Percentiles rank a stretch among this genome's conserved stretches.
Evolutionary conservation across 2,329 filamentous ascomycete species (phyloP).

Genomic region (Leptographium flavum): DNA sequence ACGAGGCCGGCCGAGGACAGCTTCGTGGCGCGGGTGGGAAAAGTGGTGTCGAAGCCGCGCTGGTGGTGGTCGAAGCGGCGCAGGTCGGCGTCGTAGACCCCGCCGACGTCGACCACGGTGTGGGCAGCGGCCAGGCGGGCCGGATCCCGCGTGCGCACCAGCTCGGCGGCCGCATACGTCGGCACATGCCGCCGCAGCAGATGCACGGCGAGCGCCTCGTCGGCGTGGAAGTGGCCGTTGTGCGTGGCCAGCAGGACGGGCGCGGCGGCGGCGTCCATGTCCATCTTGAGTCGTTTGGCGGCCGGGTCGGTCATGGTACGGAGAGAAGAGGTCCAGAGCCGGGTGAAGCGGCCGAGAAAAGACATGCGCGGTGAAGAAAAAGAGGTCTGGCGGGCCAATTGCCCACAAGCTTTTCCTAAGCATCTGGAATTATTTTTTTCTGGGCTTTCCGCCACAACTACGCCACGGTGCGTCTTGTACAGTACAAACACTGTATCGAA

Average conservation of each 20-base stretch:
- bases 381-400: no score
- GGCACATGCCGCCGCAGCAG: conserved; percentile 77
- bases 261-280: conserved; percentile 19
- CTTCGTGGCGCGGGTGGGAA: conserved; percentile 73
- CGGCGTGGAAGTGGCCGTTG: conserved; percentile 97
- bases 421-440: no score
- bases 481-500: no score
- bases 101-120: conserved; percentile 95
- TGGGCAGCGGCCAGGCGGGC: conserved; percentile 67
- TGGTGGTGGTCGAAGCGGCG: conserved; percentile 97
- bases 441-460: no score
- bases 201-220: conserved; percentile 93
- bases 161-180: conserved; percentile 55
- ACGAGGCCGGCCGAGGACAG: conserved; percentile 88
- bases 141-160: conserved; percentile 81
- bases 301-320: conserved; percentile 46
- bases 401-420: no score
- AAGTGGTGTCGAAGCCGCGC: conserved; percentile 73
- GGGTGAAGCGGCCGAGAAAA: background rate
- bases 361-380: background rate
- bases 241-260: conserved; percentile 73
- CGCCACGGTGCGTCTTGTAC: no score
- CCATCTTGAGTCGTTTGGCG: conserved; percentile 74
- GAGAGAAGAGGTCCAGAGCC: background rate
- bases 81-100: conserved; percentile 64